These are phyloP conservation scores for Piper betle DNA, from an alignment of 164 flowering plant genomes.

Conservation along the genomic window DNA sequence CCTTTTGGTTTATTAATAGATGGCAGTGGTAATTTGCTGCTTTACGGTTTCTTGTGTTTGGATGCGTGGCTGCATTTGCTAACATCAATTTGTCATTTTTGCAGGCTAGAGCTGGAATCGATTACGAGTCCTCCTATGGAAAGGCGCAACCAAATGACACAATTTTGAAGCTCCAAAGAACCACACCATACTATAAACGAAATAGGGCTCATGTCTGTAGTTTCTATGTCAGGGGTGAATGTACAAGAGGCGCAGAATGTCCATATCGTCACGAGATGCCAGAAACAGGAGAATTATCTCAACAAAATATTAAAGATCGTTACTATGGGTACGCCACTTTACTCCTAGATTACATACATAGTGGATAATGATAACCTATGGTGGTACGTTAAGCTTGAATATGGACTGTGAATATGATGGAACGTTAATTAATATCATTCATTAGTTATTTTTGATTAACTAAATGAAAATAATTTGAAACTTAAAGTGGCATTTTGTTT, in stretches of 20 bases:
- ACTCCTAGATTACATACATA: background rate
- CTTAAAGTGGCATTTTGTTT: no score
- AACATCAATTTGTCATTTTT: background rate
- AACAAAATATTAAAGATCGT: constrained; percentile 92
- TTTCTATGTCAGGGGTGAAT: constrained; percentile 82
- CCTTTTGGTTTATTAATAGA: no score
- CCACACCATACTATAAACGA: constrained; percentile 82
- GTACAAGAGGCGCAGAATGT: constrained; percentile 95
- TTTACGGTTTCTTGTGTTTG: no score
- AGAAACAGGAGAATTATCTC: constrained; percentile 78
- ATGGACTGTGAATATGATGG: no score
- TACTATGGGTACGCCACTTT: constrained; percentile 72
- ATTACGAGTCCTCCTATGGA: constrained; percentile 80
- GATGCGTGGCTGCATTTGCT: background rate
- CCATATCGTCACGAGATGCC: constrained; percentile 99
- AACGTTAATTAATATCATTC: no score
- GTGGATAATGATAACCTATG: no score
- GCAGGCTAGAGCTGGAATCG: constrained; percentile 85
- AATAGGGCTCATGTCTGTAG: constrained; percentile 93
- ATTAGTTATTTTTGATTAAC: no score
- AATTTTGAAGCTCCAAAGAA: constrained; percentile 81
- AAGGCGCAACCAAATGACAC: constrained; percentile 73
- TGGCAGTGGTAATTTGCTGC: background rate
- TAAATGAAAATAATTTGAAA: no score
- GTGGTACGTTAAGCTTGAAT: no score